Base-by-base conservation (phyloP, 2,329 filamentous ascomycete species). In the Ophioceras dolichostomum region DNA sequence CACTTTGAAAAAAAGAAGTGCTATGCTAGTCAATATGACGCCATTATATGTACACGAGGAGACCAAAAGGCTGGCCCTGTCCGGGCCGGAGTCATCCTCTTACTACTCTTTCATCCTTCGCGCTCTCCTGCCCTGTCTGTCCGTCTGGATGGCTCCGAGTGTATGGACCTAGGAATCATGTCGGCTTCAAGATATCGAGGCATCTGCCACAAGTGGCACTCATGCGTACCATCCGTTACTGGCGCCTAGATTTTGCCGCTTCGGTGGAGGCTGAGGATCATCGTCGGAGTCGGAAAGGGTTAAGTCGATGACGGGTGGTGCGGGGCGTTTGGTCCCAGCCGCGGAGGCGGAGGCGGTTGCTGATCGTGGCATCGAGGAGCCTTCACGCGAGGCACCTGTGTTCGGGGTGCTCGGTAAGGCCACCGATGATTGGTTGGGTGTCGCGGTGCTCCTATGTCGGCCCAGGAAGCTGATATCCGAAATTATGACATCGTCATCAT, bases 271-370 rank as follows among this genome's bases (percentile, higher is more conserved):
- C 22, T 59, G 57, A 3, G 59, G 50, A 4, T 62, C 61, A 14
- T 67, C 65, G 28, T 72, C 67, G 32, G 74, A 68, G 37, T 73
- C 70, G 34, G 68, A 73, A 6, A 73, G 51, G 1, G 73, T 78
- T 43, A 79, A 54, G 46, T 78, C 74, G 42, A 78, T 76, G 3
- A 77, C 65, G 32, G 70, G 64, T 5, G 68, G 57, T 3, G 60
- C 57, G 2, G 64, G 59, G 17, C 71, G 63, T 51, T 76, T 75
- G 10, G 38, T 51, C 52, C 43, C 63, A 63, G 24, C 35, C 4
- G 46, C 57, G 17, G 57, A 52, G n/a, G n/a, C n/a, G n/a, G n/a
- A n/a, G n/a, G 34, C 29, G 22, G 12, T 47, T 31, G 30, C 56
- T 47, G 50, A 44, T 28, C 61, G 56, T 1, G 61, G 55, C 21